These are phyloP conservation scores for Neurospora sp. DNA, from an alignment of 2,329 filamentous ascomycete species.

Conservation along the genomic window DNA sequence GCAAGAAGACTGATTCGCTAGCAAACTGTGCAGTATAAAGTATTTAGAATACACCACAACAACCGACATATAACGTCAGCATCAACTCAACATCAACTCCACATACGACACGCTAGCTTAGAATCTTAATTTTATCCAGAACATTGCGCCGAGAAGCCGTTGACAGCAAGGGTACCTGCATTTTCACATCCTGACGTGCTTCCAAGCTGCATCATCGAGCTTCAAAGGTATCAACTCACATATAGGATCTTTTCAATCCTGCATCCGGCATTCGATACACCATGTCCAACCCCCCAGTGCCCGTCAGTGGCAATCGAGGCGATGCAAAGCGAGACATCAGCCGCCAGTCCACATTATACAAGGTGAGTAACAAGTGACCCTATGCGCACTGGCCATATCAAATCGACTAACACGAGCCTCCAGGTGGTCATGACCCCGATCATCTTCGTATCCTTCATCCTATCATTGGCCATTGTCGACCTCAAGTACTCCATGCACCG, in stretches of 20 bases:
- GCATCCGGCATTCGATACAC: background rate
- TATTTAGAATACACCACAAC: background rate
- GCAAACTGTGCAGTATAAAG: background rate
- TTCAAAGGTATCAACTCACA: background rate
- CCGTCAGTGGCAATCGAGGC: slow-evolving; percentile 13
- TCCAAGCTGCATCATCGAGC: background rate
- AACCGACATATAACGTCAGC: background rate
- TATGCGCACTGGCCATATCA: background rate
- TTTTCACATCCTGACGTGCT: background rate
- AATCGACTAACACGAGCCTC: background rate
- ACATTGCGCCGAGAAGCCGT: background rate
- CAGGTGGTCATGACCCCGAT: slow-evolving; percentile 51
- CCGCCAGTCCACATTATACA: slow-evolving; percentile 12
- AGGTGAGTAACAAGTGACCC: slow-evolving; percentile 6
- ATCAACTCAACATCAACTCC: background rate
- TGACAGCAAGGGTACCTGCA: background rate
- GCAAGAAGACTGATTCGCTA: background rate
- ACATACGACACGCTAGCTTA: background rate
- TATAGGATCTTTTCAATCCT: background rate
- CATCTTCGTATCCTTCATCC: slow-evolving; percentile 52
- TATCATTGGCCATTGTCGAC: slow-evolving; percentile 57
- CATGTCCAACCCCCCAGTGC: slow-evolving; percentile 15
- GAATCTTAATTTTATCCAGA: background rate
- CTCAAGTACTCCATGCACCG: slow-evolving; percentile 43
- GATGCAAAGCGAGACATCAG: slow-evolving; percentile 4